Evolutionary conservation across 2,329 filamentous ascomycete species (phyloP).

Genomic region (Cladosporium oxysporum): DNA sequence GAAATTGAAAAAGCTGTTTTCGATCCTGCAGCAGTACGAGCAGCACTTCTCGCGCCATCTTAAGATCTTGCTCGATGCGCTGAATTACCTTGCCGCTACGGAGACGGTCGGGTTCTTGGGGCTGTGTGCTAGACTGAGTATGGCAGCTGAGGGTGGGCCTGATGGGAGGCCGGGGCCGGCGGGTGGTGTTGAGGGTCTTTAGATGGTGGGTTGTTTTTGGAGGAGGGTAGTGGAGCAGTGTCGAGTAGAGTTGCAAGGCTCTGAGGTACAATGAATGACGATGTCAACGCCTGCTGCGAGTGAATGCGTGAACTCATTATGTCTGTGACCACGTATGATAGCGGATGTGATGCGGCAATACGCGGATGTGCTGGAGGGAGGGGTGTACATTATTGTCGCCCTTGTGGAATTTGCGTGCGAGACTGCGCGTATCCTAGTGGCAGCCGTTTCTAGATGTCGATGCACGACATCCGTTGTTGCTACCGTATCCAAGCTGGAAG

Average conservation of each 20-base stretch:
- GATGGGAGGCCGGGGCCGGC: slow-evolving; percentile 26
- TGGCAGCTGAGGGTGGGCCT: slow-evolving; percentile 68
- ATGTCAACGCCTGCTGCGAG: not conserved
- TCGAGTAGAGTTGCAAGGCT: too few species aligned
- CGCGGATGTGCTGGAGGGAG: too few species aligned
- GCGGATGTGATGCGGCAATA: too few species aligned
- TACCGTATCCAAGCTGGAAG: too few species aligned
- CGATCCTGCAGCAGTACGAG: slow-evolving; percentile 89
- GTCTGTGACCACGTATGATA: too few species aligned
- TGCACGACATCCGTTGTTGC: too few species aligned
- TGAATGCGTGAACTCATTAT: too few species aligned
- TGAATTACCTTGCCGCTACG: slow-evolving; percentile 96
- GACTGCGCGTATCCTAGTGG: too few species aligned
- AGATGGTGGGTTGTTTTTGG: not conserved
- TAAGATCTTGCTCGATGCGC: slow-evolving; percentile 88
- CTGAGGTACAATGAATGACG: not conserved
- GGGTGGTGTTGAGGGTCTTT: slow-evolving; percentile 9
- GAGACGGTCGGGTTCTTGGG: slow-evolving; percentile 94
- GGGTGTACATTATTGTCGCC: too few species aligned
- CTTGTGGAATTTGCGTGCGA: too few species aligned
- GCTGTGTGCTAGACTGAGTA: slow-evolving; percentile 78
- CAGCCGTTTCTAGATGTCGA: too few species aligned
- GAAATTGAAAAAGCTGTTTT: slow-evolving; percentile 74
- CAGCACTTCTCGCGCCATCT: slow-evolving; percentile 88
- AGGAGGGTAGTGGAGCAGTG: too few species aligned